phyloP scores from a whole-genome alignment of 345 rosid genomes.

The Tarenaya hassleriana region DNA sequence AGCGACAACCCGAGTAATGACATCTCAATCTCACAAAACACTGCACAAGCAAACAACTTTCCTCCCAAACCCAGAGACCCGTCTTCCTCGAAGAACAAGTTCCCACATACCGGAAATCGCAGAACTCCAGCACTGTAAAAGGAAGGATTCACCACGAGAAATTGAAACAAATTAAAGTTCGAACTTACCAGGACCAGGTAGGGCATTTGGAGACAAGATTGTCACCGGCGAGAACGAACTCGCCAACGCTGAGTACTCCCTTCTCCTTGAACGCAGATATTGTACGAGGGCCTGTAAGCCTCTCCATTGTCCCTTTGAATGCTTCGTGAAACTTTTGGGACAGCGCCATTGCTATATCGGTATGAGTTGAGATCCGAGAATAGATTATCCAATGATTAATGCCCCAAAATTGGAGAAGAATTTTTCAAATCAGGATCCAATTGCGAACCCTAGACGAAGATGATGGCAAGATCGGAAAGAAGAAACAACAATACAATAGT shows the following conservation, averaged over 20 bases:
- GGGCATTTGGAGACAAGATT: slow-evolving; percentile 96
- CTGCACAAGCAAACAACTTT: no score
- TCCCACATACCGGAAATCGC: not conserved
- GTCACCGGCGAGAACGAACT: slow-evolving; percentile 82
- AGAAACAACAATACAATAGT: not conserved
- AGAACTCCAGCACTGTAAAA: not conserved
- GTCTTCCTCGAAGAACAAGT: no score
- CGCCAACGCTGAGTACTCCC: slow-evolving; percentile 88
- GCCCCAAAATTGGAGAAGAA: not conserved
- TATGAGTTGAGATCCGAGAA: no score
- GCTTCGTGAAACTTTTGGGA: slow-evolving; percentile 74
- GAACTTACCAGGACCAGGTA: slow-evolving; percentile 83
- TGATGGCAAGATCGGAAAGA: not conserved
- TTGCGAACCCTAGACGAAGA: not conserved
- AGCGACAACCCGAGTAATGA: no score
- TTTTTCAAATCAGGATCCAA: slow-evolving; percentile 3
- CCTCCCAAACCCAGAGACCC: no score
- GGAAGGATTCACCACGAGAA: not conserved
- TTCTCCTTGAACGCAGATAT: slow-evolving; percentile 93
- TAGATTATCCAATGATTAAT: no score
- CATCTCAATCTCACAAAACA: no score
- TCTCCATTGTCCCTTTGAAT: slow-evolving; percentile 86
- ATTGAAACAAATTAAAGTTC: not conserved
- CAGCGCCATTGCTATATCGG: slow-evolving; percentile 24
- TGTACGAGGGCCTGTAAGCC: slow-evolving; percentile 76